A percentile compares a stretch with the other conserved stretches of the same genome.
Conservation (phyloP, 2,329 filamentous ascomycete species). For the Hymenoscyphus repandus region DNA sequence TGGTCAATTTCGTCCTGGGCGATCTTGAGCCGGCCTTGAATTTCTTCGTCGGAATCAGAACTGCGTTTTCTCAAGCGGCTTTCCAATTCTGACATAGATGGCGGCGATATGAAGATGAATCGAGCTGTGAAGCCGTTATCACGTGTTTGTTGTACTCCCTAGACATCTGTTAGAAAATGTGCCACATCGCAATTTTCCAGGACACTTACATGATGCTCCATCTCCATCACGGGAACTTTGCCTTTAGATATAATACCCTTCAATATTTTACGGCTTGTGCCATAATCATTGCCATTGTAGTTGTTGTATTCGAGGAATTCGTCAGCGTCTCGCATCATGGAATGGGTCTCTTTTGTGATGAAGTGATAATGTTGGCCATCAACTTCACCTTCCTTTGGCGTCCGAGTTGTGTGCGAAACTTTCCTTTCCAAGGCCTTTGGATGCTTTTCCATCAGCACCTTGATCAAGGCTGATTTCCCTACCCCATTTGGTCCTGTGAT, state of each 20-base stretch:
- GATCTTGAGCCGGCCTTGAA: conserved; percentile 39
- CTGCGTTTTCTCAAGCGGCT: conserved; percentile 38
- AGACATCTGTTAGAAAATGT: conserved; percentile 1
- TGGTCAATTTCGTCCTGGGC: conserved; percentile 39
- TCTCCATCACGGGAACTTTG: conserved; percentile 54
- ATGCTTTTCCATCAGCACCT: conserved; percentile 57
- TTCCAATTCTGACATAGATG: conserved; percentile 36
- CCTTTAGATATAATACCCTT: conserved; percentile 47
- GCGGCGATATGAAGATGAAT: conserved; percentile 47
- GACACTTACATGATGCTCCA: conserved; percentile 46
- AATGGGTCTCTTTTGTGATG: conserved; percentile 50
- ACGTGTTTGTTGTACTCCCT: conserved; percentile 53
- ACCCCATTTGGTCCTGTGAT: conserved; percentile 59
- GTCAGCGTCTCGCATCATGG: conserved; percentile 54
- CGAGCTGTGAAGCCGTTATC: conserved; percentile 52
- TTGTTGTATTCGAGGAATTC: conserved; percentile 52
- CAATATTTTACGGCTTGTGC: conserved; percentile 49
- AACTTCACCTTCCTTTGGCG: conserved; percentile 44
- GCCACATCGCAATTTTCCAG: no score
- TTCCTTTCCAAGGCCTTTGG: conserved; percentile 60
- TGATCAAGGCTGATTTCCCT: conserved; percentile 59
- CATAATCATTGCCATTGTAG: conserved; percentile 46
- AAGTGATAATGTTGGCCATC: conserved; percentile 50
- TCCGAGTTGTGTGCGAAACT: conserved; percentile 49
- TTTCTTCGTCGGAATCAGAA: conserved; percentile 41